Evolutionary conservation across 2,329 filamentous ascomycete genomes (phyloP).

Genomic region (Ophiostoma sp.): DNA sequence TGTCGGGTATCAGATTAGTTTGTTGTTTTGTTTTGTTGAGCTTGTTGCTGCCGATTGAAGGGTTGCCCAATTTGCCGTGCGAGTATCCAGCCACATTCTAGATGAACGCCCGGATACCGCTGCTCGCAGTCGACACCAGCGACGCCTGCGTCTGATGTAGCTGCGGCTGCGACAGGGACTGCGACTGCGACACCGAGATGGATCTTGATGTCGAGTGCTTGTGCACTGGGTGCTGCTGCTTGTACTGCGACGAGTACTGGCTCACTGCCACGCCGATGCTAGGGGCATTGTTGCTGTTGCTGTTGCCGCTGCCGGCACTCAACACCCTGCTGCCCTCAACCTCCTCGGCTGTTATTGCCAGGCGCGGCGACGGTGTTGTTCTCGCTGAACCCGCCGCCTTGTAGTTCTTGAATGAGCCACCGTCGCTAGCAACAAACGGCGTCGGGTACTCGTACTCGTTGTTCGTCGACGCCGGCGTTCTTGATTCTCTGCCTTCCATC

Average conservation of each 20-base stretch:
- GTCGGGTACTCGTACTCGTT: slow-evolving; percentile 22
- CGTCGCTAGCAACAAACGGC: slow-evolving; percentile 14
- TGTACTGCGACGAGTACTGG: slow-evolving; percentile 15
- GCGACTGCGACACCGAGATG: not conserved
- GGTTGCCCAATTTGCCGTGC: not conserved
- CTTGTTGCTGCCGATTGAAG: too few relatives aligned
- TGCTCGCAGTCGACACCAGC: slow-evolving; percentile 22
- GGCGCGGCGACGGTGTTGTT: not conserved
- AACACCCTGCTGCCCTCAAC: not conserved
- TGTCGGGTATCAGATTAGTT: not conserved
- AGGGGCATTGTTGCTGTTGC: not conserved
- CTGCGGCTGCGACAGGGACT: slow-evolving; percentile 16
- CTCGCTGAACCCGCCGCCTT: not conserved
- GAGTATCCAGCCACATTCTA: not conserved
- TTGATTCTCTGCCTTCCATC: not conserved
- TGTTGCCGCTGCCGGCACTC: not conserved
- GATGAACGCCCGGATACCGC: slow-evolving; percentile 23
- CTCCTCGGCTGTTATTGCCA: not conserved
- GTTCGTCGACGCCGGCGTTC: slow-evolving; percentile 5
- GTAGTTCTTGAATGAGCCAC: not conserved
- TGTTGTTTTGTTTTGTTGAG: not conserved
- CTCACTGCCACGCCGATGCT: slow-evolving; percentile 24
- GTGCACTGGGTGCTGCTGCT: not conserved
- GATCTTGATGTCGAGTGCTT: not conserved
- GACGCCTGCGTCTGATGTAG: slow-evolving; percentile 22